Evolutionary conservation across 2,329 filamentous ascomycete genomes (phyloP), one percentile per base, ranked within the genome.

Genomic region (Dactylellina parvicollis): DNA sequence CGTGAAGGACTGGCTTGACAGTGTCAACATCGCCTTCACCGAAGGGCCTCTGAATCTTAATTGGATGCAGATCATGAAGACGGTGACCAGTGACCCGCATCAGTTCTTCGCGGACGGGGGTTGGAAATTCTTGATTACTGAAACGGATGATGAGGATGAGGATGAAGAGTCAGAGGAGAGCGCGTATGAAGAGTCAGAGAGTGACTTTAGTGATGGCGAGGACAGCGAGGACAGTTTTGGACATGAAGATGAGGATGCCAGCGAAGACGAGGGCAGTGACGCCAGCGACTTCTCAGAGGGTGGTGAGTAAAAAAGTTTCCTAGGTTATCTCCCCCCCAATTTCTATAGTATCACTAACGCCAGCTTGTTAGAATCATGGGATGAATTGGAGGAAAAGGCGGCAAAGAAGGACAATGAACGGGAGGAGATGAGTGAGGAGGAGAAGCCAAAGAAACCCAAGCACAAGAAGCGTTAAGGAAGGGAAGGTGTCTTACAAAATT

Each of bases 21-120:
- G 90, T 0, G 93, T 95, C 50, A 94, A 99, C 79, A 96, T 99
- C 79, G 89, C 95, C 16, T 98, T 89, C 83, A 91, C 88, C 10
- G 96, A 99, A 81, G 95, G 95, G 66, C 95, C 94, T 0, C 88
- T 99, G 77, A 99, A 99, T 83, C 86, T 99, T 66, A 98, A 98
- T 85, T 99, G 95, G 95, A 90, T 91, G 9, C 96, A 93, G 14
- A 99, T 99, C 80, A 99, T 99, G 92, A 99, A 99, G 86, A 99
- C 95, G 0, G 93, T 99, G 24, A 94, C 91, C 18, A 89, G 90
- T 34, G 93, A 99, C 80, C 92, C 95, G 1, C 94, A 99, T 80
- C 88, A 90, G 77, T 99, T 99, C 87, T 99, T 97, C 81, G 87
- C 86, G 2, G 94, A 98, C 76, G 95, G 96, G 30, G 95, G 95